Conservation (phyloP, 1,284 basidiomycete species). For the Termitomyces sp. region DNA sequence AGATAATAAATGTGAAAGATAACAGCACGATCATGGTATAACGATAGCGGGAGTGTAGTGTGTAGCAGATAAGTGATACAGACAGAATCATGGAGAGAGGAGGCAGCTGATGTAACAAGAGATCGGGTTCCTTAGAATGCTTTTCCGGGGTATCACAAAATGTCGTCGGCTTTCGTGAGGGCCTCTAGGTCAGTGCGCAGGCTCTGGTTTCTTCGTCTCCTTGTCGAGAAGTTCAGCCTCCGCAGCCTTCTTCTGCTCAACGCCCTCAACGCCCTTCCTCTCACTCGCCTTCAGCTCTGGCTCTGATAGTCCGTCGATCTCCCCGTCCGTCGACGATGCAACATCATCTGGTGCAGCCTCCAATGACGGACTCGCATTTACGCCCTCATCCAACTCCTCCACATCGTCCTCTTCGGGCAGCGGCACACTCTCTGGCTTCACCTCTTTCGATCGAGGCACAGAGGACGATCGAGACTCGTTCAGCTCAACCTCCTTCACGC, state of each 20-base stretch:
- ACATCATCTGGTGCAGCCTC: conserved; percentile 8
- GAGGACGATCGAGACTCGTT: neutral
- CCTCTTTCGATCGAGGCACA: conserved; percentile 29
- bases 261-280: neutral
- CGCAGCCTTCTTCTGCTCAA: neutral
- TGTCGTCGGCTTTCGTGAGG: conserved; percentile 4
- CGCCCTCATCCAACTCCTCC: conserved; percentile 23
- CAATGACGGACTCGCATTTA: conserved; percentile 5
- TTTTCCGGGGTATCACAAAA: conserved; percentile 16
- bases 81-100: neutral
- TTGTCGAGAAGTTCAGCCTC: neutral
- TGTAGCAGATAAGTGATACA: conserved; percentile 15
- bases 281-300: neutral
- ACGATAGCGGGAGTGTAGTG: conserved; percentile 4
- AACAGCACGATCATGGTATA: conserved; percentile 13
- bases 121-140: neutral
- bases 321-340: conserved; percentile 11
- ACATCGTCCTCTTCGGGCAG: conserved; percentile 43
- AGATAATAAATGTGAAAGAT: neutral
- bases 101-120: conserved; percentile 7
- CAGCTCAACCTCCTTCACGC: conserved; percentile 47
- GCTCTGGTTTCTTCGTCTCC: conserved; percentile 9
- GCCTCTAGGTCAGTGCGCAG: conserved; percentile 6
- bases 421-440: conserved; percentile 43
- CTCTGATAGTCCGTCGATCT: neutral